Evolutionary conservation across 2,329 filamentous ascomycete species (phyloP).

Genomic region (Corynespora cassiicola): DNA sequence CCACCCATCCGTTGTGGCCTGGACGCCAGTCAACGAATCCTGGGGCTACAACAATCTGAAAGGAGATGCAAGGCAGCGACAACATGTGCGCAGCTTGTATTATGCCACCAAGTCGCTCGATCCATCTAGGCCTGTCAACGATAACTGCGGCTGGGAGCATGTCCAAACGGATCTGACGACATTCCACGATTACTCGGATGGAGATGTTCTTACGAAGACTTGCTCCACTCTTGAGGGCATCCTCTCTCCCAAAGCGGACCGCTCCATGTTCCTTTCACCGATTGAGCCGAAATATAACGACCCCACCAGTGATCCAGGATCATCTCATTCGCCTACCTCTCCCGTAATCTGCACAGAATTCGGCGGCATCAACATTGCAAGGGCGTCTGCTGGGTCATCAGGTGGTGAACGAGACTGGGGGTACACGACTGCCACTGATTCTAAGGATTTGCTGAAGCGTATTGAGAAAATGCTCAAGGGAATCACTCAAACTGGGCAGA

Average conservation of each 20-base stretch:
- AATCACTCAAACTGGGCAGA: conserved; percentile 62
- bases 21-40: conserved; percentile 70
- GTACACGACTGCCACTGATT: conserved; percentile 69
- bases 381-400: conserved; percentile 48
- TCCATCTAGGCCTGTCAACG: conserved; percentile 69
- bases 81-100: conserved; percentile 70
- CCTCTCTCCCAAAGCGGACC: conserved; percentile 58
- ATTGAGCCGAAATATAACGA: conserved; percentile 50
- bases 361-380: conserved; percentile 71
- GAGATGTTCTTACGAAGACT: conserved; percentile 60
- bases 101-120: conserved; percentile 71
- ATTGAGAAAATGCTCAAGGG: conserved; percentile 66
- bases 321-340: conserved; percentile 59
- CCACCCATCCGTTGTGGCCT: conserved; percentile 68
- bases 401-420: conserved; percentile 65
- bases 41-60: conserved; percentile 70
- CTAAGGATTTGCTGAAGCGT: conserved; percentile 64
- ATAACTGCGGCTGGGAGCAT: conserved; percentile 77
- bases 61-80: conserved; percentile 63
- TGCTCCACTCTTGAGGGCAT: conserved; percentile 63
- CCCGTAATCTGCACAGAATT: conserved; percentile 73
- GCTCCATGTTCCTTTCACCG: conserved; percentile 62
- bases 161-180: conserved; percentile 69
- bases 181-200: conserved; percentile 73
- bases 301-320: conserved; percentile 54